These are phyloP conservation scores for Candida maltosa DNA, from an alignment of 805 yeast genomes.

Conservation along the genomic window DNA sequence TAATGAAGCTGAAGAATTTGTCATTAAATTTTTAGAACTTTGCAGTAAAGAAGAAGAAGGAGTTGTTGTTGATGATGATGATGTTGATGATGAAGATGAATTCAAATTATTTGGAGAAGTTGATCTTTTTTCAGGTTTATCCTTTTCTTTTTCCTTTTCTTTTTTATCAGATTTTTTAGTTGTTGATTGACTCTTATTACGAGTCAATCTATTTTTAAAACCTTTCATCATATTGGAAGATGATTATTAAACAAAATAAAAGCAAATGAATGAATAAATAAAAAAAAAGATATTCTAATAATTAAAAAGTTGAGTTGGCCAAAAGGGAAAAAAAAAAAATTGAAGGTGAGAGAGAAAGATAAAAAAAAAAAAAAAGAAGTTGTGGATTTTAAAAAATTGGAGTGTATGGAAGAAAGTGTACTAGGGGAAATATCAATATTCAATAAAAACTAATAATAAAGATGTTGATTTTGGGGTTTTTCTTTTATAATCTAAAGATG, in stretches of 20 bases:
- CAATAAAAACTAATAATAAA: too few relatives aligned
- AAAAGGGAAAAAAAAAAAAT: neutral
- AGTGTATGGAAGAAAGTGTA: neutral
- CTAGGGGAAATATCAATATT: neutral
- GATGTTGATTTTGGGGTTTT: too few relatives aligned
- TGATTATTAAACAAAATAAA: too few relatives aligned
- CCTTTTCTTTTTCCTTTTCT: slow-evolving; percentile 29
- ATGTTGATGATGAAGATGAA: slow-evolving; percentile 4
- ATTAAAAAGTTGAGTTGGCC: too few relatives aligned
- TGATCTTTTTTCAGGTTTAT: slow-evolving; percentile 13
- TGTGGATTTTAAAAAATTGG: neutral
- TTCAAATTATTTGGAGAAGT: slow-evolving; percentile 1
- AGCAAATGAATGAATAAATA: too few relatives aligned
- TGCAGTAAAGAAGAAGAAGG: slow-evolving; percentile 5
- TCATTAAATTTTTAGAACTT: slow-evolving; percentile 11
- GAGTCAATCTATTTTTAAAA: slow-evolving; percentile 42
- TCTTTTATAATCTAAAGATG: too few relatives aligned
- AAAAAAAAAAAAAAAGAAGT: neutral
- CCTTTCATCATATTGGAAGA: slow-evolving; percentile 46
- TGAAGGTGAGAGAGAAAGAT: neutral
- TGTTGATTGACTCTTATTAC: slow-evolving; percentile 35
- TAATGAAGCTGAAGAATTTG: slow-evolving; percentile 17
- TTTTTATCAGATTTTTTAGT: slow-evolving; percentile 34
- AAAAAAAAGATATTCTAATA: neutral
- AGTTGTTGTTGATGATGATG: neutral